Evolutionary conservation across 2,329 filamentous ascomycete species (phyloP).

Genomic region (Dactylellina parvicollis): DNA sequence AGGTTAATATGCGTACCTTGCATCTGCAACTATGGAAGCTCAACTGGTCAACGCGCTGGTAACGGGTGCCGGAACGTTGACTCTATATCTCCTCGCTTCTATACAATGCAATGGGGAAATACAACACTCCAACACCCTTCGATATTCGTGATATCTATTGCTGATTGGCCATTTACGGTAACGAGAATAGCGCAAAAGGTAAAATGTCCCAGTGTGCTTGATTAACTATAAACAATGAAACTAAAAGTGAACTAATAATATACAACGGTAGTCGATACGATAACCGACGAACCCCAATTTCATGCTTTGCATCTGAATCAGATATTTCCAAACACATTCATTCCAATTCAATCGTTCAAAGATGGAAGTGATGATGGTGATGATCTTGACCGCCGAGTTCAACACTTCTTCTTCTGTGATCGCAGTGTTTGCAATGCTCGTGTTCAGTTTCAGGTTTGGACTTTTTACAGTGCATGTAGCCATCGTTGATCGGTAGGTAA

Average conservation of each 20-base stretch:
- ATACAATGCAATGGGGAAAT: no score
- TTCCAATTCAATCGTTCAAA: neutral
- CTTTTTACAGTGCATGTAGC: conserved; percentile 38
- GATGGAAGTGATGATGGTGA: conserved; percentile 27
- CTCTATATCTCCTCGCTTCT: no score
- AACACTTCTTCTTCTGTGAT: conserved; percentile 43
- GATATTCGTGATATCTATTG: no score
- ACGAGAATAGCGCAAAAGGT: no score
- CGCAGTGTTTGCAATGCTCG: conserved; percentile 47
- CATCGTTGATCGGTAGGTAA: conserved; percentile 43
- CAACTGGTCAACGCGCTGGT: no score
- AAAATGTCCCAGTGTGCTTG: no score
- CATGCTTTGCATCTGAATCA: neutral
- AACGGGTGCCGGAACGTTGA: no score
- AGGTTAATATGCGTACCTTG: conserved; percentile 5
- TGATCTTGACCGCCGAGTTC: conserved; percentile 40
- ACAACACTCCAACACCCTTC: no score
- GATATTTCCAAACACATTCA: neutral
- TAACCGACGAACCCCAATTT: neutral
- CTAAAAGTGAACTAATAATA: neutral
- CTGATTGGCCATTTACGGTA: no score
- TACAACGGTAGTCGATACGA: no score
- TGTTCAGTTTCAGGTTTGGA: conserved; percentile 37
- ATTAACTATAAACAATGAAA: conserved; percentile 6
- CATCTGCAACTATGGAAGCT: neutral